These are phyloP conservation scores for Rutidosis leptorrhynchoides DNA, from an alignment of 129 eudicot species.

Conservation along the genomic window DNA sequence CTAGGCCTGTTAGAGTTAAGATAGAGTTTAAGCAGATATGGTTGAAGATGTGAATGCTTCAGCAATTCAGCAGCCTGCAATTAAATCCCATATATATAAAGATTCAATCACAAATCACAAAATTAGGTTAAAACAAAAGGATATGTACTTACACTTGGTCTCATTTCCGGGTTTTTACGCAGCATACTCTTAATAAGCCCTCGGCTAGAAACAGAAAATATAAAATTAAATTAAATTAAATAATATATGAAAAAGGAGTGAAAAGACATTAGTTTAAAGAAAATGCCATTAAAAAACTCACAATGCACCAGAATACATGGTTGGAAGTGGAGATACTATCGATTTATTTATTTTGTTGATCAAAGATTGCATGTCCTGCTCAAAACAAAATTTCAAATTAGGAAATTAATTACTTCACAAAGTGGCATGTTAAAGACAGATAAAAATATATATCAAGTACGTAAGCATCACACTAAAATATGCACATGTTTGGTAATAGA, in stretches of 20 bases:
- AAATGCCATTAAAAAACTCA: constrained; percentile 39
- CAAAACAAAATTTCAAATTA: constrained; percentile 17
- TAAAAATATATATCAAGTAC: neutral
- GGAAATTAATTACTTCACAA: neutral
- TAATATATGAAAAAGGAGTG: neutral
- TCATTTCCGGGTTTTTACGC: constrained; percentile 87
- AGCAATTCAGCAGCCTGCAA: constrained; percentile 93
- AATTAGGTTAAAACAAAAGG: constrained; percentile 3
- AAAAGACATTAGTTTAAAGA: neutral
- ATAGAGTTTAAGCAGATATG: constrained; percentile 49
- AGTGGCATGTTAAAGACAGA: neutral
- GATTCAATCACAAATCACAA: neutral
- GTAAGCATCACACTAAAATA: neutral
- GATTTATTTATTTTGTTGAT: constrained; percentile 93
- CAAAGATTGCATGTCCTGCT: constrained; percentile 92
- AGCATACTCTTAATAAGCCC: constrained; percentile 93
- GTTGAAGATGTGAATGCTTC: constrained; percentile 77
- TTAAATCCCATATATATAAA: constrained; percentile 16
- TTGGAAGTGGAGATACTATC: constrained; percentile 83
- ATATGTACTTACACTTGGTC: constrained; percentile 79
- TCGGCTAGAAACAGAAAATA: constrained; percentile 48
- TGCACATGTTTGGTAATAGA: neutral
- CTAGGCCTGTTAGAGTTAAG: constrained; percentile 52
- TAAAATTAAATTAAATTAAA: neutral
- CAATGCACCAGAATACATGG: constrained; percentile 90